Conservation (phyloP, 2,329 filamentous ascomycete genomes). For the Aspergillus sp. region DNA sequence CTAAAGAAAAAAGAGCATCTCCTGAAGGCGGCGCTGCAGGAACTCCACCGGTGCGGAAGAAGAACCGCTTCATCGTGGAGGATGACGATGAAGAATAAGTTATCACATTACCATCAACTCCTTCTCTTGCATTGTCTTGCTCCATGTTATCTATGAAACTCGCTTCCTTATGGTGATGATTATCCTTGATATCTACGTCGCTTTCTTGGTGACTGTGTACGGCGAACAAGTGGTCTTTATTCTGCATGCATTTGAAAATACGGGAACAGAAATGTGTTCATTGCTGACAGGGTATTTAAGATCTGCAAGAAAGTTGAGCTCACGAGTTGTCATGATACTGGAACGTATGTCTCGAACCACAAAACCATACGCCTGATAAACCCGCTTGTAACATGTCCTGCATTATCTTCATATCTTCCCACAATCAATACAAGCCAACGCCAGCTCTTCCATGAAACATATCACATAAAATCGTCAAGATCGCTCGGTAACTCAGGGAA, state of each 20-base stretch:
- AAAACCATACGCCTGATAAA: no score
- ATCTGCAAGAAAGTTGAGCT: no score
- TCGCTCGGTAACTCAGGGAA: neutral
- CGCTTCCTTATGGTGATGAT: constrained; percentile 8
- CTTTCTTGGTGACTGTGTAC: neutral
- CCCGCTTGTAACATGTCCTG: no score
- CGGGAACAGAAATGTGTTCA: no score
- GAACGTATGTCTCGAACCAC: no score
- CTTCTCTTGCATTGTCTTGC: neutral
- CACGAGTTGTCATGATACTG: no score
- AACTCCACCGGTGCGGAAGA: constrained; percentile 42
- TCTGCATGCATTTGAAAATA: neutral
- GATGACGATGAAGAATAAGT: constrained; percentile 47
- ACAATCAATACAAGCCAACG: neutral
- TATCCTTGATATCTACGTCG: neutral
- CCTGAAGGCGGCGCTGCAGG: constrained; percentile 23
- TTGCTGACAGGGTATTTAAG: no score
- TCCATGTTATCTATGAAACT: constrained; percentile 2
- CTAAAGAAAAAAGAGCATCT: constrained; percentile 27
- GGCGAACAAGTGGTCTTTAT: neutral
- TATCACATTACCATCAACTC: constrained; percentile 8
- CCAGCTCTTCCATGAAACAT: neutral
- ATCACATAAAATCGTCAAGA: neutral
- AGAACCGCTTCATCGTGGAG: constrained; percentile 48
- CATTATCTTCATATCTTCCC: no score